Evolutionary conservation across 768 basidiomycete species (phyloP), one percentile per base, ranked within the genome.

Genomic region (Termitomyces heimii): DNA sequence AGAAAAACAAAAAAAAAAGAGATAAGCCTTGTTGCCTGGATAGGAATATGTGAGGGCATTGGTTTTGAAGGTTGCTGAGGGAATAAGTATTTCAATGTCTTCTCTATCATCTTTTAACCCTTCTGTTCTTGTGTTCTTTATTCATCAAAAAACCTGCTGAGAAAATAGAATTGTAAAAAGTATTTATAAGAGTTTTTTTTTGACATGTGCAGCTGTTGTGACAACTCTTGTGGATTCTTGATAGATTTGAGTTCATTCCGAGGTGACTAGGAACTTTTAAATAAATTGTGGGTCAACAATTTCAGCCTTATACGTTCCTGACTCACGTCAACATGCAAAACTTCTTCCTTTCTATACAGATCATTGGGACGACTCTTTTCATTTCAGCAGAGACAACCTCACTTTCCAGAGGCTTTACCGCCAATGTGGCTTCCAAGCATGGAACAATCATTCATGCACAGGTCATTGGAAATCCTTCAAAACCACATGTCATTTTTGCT

Each of bases 401-500:
- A n/a, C 9, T 10, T n/a, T 40, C 10, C n/a, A n/a, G 5, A 9
- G n/a, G n/a, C 39, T 28, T 28, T 6, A 45, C 44, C 4, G 18
- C 26, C 7, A 22, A 45, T 16, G 20, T 45, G 20, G 26, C 28
- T 16, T 45, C 44, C 16, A 45, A 28, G 16, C 24, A 45, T 45
- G 44, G 44, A 26, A 45, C 44, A 13, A 26, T 45, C 14, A 45
- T 45, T 26, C 44, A 45, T 32, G 60, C 52, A 6, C 46, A 61
- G 18, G 56, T 48, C 4, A 32, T 35, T 44, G 60, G 60, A 35
- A 61, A 61, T 46, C 49, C 42, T 2, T n/a, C 16, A 1, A 47
- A 40, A 4, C 48, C 56, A 20, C 60, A 57, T 35, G 20, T 61
- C 16, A 61, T 61, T 40, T 57, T 61, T 18, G 60, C 56, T 12